Conservation (phyloP, 805 yeast genomes). For the Candida pseudoglaebosa region DNA sequence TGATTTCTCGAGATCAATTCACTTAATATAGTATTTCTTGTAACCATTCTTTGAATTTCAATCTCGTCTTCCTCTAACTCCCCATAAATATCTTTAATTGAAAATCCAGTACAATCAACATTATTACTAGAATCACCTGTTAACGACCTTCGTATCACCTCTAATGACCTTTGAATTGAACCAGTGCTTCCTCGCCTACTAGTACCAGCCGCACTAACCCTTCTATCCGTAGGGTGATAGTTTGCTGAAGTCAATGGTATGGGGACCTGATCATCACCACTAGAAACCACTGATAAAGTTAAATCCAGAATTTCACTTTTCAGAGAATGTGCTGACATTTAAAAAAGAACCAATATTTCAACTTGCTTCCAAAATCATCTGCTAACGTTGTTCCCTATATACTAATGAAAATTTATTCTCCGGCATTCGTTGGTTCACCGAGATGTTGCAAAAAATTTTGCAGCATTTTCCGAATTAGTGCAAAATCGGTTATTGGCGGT, state of each 20-base stretch:
- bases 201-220: too few species aligned
- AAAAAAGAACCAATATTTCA: neutral
- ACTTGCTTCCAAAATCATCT: too few species aligned
- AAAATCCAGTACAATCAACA: slow-evolving; percentile 9
- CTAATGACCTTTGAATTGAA: slow-evolving; percentile 16
- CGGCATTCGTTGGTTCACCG: too few species aligned
- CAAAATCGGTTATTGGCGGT: too few species aligned
- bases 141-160: slow-evolving; percentile 13
- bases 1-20: slow-evolving; percentile 19
- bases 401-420: too few species aligned
- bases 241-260: neutral
- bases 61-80: slow-evolving; percentile 27
- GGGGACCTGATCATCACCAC: neutral
- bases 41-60: slow-evolving; percentile 24
- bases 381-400: too few species aligned
- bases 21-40: slow-evolving; percentile 27
- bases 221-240: neutral
- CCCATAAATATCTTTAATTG: slow-evolving; percentile 31
- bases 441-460: slow-evolving; percentile 1
- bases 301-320: neutral
- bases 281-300: neutral
- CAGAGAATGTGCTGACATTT: neutral
- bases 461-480: neutral
- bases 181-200: slow-evolving; percentile 15
- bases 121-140: slow-evolving; percentile 10